Percentiles rank a stretch among this genome's conserved stretches.
Evolutionary conservation across 2,329 filamentous ascomycete genomes (phyloP).

Genomic region (Nemania serpens): DNA sequence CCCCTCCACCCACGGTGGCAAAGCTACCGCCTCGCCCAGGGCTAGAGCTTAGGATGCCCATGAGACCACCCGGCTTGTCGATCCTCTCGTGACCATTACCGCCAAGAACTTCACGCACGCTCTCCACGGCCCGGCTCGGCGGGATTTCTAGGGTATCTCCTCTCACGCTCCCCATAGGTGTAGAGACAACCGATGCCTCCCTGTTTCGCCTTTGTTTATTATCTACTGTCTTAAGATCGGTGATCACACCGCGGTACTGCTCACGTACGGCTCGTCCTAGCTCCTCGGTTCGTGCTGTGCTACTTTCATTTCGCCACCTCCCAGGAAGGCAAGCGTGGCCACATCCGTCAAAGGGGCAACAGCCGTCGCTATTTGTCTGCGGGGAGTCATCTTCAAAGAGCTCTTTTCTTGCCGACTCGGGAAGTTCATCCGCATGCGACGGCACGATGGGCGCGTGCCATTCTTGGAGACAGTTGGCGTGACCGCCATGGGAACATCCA

Average conservation of each 20-base stretch:
- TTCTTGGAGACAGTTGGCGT: conserved; percentile 61
- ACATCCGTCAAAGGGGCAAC: conserved; percentile 68
- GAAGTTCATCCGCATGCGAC: neutral
- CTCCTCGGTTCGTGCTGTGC: conserved; percentile 55
- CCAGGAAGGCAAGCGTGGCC: conserved; percentile 67
- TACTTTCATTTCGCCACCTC: conserved; percentile 55
- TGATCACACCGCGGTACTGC: conserved; percentile 40
- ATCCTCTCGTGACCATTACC: conserved; percentile 19
- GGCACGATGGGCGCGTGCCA: conserved; percentile 56
- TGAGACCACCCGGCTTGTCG: conserved; percentile 41
- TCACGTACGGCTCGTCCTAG: conserved; percentile 54
- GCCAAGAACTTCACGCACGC: conserved; percentile 57
- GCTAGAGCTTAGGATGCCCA: conserved; percentile 59
- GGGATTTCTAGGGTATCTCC: conserved; percentile 60
- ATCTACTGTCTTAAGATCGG: conserved; percentile 25
- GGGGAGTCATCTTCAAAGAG: conserved; percentile 37
- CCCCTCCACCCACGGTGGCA: conserved; percentile 32
- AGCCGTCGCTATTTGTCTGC: conserved; percentile 56
- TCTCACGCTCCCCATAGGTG: conserved; percentile 41
- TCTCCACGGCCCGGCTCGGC: conserved; percentile 65
- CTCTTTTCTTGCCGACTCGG: conserved; percentile 13
- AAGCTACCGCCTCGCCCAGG: conserved; percentile 44
- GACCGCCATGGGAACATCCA: conserved; percentile 66
- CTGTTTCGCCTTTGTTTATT: conserved; percentile 24
- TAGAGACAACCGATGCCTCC: conserved; percentile 24